Evolutionary conservation across 352 stramenopile genomes (phyloP).

Genomic region (Elongisporangium anandrum): DNA sequence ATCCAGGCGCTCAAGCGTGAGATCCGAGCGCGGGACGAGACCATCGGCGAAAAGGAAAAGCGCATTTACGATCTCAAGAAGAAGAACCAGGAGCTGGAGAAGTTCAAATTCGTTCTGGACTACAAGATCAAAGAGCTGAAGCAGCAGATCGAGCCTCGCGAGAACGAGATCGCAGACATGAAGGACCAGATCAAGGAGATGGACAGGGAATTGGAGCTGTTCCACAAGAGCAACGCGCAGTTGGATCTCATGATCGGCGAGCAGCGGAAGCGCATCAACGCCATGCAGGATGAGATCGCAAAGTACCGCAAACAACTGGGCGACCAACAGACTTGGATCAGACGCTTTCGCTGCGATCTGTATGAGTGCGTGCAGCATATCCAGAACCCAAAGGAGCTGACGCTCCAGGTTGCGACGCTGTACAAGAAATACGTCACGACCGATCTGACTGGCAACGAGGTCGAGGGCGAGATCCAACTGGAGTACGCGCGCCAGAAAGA

Average conservation of each 20-base stretch:
- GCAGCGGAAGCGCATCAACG: conserved; percentile 79
- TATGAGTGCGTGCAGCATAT: conserved; percentile 74
- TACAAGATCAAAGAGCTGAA: conserved; percentile 97
- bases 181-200: conserved; percentile 94
- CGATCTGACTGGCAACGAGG: conserved; percentile 32
- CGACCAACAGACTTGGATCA: conserved; percentile 63
- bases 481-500: conserved; percentile 91
- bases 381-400: conserved; percentile 75
- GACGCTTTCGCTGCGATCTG: conserved; percentile 83
- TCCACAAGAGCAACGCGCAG: conserved; percentile 92
- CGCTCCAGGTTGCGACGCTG: conserved; percentile 62
- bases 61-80: conserved; percentile 94
- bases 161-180: conserved; percentile 94
- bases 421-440: conserved; percentile 71
- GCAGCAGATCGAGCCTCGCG: conserved; percentile 91
- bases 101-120: conserved; percentile 96
- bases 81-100: conserved; percentile 95
- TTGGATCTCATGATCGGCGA: conserved; percentile 93
- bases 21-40: conserved; percentile 93
- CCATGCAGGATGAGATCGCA: conserved; percentile 79
- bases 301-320: conserved; percentile 47
- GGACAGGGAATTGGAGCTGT: conserved; percentile 93
- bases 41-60: conserved; percentile 94
- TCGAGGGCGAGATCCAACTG: conserved; percentile 67
- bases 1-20: conserved; percentile 93